Percentiles rank a stretch among this genome's conserved stretches.
phyloP scores from a whole-genome alignment of 805 yeast genomes.

The Spathaspora sp. region DNA sequence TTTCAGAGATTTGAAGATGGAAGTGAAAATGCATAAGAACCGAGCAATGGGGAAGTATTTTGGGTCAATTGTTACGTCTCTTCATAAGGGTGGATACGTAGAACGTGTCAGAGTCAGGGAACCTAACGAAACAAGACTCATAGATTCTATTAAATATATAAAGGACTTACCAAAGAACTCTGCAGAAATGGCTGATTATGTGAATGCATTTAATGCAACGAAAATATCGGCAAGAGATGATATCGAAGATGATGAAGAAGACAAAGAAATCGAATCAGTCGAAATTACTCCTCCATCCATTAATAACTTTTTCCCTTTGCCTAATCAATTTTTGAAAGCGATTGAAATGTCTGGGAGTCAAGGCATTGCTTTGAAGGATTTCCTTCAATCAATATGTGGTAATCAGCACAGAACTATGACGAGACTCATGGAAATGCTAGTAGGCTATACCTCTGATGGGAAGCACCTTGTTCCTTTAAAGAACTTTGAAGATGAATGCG shows the following conservation, averaged over 20 bases:
- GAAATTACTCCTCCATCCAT: constrained; percentile 25
- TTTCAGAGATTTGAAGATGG: constrained; percentile 56
- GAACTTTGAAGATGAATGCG: constrained; percentile 24
- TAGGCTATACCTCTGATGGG: constrained; percentile 34
- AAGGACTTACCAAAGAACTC: constrained; percentile 46
- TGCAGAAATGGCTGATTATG: constrained; percentile 43
- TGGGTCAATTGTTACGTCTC: constrained; percentile 43
- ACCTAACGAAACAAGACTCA: constrained; percentile 22
- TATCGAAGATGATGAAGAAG: constrained; percentile 21
- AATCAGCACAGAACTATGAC: constrained; percentile 50
- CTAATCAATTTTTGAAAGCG: constrained; percentile 56
- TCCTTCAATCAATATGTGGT: constrained; percentile 53
- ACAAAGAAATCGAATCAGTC: constrained; percentile 20
- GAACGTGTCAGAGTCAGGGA: constrained; percentile 48
- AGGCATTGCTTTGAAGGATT: constrained; percentile 61
- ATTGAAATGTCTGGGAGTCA: constrained; percentile 35
- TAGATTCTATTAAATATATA: constrained; percentile 39
- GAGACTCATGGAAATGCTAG: constrained; percentile 47
- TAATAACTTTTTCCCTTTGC: constrained; percentile 60
- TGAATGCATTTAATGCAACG: constrained; percentile 15
- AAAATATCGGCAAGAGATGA: constrained; percentile 1
- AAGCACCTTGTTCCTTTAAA: constrained; percentile 22
- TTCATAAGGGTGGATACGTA: constrained; percentile 43
- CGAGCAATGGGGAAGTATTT: constrained; percentile 42
- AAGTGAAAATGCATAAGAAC: constrained; percentile 47